A percentile compares a stretch with the other conserved stretches of the same genome.
These are phyloP conservation scores for Wickerhamiella parazyma DNA, from an alignment of 805 yeast genomes.

Conservation along the genomic window DNA sequence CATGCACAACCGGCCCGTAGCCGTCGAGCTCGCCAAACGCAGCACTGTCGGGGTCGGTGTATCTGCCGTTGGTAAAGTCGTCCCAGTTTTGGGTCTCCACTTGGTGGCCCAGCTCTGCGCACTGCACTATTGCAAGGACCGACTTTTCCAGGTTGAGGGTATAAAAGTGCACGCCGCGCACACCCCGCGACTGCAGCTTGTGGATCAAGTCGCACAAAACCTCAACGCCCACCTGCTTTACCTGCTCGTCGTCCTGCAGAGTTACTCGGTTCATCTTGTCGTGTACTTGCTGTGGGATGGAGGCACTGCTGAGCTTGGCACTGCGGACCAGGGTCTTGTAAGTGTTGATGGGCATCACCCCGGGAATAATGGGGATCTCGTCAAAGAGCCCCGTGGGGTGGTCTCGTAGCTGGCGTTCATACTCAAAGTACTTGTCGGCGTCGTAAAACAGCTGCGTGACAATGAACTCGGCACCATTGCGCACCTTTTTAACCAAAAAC, in stretches of 20 bases:
- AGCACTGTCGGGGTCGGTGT: constrained; percentile 89
- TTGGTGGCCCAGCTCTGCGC: constrained; percentile 32
- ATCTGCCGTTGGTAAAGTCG: constrained; percentile 91
- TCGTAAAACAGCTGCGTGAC: constrained; percentile 88
- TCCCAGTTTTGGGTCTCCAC: constrained; percentile 53
- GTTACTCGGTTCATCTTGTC: constrained; percentile 47
- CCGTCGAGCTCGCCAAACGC: constrained; percentile 98
- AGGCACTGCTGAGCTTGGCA: constrained; percentile 82
- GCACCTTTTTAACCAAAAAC: constrained; percentile 64
- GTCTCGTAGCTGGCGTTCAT: constrained; percentile 59
- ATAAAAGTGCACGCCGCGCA: constrained; percentile 85
- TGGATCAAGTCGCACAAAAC: constrained; percentile 70
- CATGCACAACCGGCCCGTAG: constrained; percentile 80
- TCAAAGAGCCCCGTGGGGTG: constrained; percentile 49
- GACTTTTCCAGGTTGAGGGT: constrained; percentile 87
- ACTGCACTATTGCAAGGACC: constrained; percentile 67
- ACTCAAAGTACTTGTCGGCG: constrained; percentile 56
- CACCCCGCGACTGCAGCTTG: constrained; percentile 44
- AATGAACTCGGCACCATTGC: constrained; percentile 91
- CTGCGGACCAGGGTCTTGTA: constrained; percentile 84
- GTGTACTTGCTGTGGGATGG: constrained; percentile 60
- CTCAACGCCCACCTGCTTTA: constrained; percentile 73
- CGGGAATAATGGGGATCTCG: constrained; percentile 81
- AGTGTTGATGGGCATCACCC: constrained; percentile 94
- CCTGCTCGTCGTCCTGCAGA: constrained; percentile 84